These are phyloP conservation scores for Seiridium cupressi DNA, from an alignment of 2,329 filamentous ascomycete species.

Conservation along the genomic window DNA sequence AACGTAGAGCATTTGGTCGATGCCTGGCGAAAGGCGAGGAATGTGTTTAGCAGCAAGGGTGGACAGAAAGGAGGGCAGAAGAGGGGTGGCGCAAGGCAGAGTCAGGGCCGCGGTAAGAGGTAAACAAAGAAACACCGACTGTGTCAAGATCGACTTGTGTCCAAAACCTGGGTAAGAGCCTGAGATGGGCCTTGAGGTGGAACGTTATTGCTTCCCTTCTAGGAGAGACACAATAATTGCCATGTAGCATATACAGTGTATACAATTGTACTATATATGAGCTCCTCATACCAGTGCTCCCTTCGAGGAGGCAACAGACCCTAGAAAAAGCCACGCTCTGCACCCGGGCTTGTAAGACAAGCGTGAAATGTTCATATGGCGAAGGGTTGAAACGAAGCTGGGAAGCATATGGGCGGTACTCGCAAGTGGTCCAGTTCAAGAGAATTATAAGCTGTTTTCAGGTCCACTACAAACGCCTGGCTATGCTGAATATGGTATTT, in stretches of 20 bases:
- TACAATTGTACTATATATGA: conserved; percentile 2
- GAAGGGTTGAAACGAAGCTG: too few relatives aligned
- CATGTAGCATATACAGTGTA: conserved; percentile 3
- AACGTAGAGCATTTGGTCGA: conserved; percentile 78
- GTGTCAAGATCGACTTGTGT: too few relatives aligned
- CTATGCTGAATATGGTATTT: not conserved
- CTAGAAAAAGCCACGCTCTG: too few relatives aligned
- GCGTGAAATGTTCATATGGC: too few relatives aligned
- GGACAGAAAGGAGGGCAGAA: not conserved
- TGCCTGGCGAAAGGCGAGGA: conserved; percentile 48
- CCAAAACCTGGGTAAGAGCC: too few relatives aligned
- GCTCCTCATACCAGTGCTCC: not conserved
- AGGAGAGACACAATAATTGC: not conserved
- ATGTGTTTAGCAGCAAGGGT: conserved; percentile 30
- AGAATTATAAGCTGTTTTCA: not conserved
- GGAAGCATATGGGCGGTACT: too few relatives aligned
- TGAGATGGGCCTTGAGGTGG: not conserved
- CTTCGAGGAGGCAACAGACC: too few relatives aligned
- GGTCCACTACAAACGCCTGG: not conserved
- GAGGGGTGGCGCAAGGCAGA: not conserved
- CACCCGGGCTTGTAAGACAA: too few relatives aligned
- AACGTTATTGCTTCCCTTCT: not conserved
- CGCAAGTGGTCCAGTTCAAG: too few relatives aligned
- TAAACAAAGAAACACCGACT: not conserved
- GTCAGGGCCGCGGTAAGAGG: not conserved